These are phyloP conservation scores for Phytopythium aichiense DNA, from an alignment of 352 stramenopile genomes.

Conservation along the genomic window DNA sequence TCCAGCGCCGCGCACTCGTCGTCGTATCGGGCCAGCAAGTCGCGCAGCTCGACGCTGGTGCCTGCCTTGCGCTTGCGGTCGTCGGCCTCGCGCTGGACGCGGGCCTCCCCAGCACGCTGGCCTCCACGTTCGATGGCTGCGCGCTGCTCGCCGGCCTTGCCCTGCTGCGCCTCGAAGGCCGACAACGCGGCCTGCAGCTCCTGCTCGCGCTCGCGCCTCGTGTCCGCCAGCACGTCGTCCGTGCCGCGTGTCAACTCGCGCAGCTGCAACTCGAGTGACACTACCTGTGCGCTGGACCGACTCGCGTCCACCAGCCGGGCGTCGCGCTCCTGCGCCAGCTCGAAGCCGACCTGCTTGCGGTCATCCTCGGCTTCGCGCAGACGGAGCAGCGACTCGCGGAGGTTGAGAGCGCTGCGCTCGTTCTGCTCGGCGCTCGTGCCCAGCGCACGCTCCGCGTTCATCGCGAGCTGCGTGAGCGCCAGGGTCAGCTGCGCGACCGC, in stretches of 20 bases:
- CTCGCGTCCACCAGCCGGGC: conserved; percentile 19
- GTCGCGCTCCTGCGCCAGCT: conserved; percentile 40
- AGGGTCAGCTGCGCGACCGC: conserved; percentile 30
- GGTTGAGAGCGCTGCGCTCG: conserved; percentile 19
- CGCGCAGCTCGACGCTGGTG: conserved; percentile 28
- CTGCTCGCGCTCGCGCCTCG: conserved; percentile 37
- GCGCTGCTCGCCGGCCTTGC: conserved; percentile 28
- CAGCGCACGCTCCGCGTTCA: conserved; percentile 32
- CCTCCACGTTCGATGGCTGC: conserved; percentile 22
- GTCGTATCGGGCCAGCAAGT: conserved; percentile 50
- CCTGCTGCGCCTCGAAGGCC: conserved; percentile 35
- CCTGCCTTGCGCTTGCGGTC: conserved; percentile 50
- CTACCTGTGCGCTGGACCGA: conserved; percentile 29
- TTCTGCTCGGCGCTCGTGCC: conserved; percentile 56
- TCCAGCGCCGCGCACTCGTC: conserved; percentile 46
- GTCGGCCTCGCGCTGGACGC: conserved; percentile 40
- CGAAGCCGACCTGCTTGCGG: conserved; percentile 51
- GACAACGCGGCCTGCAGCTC: conserved; percentile 32
- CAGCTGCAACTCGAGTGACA: conserved; percentile 40
- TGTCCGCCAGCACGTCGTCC: conserved; percentile 28
- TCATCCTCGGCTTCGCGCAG: conserved; percentile 65
- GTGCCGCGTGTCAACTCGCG: conserved; percentile 33
- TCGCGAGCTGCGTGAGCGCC: conserved; percentile 35
- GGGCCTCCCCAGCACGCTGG: conserved; percentile 28
- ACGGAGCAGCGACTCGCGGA: conserved; percentile 48